Evolutionary conservation across 345 rosid species (phyloP).

Genomic region (Sonneratia alba): DNA sequence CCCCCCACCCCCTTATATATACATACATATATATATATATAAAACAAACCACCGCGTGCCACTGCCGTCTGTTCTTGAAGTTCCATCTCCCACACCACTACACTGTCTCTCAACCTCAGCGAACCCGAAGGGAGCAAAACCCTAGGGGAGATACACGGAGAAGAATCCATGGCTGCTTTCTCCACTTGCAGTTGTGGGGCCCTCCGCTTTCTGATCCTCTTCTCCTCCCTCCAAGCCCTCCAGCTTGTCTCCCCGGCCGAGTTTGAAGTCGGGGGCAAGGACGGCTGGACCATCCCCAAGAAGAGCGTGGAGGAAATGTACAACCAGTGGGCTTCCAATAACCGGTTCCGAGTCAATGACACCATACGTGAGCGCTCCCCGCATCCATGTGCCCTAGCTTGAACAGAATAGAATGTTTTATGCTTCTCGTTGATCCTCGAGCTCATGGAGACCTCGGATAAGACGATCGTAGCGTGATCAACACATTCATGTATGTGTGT

Average conservation of each 20-base stretch:
- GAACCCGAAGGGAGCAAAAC: neutral
- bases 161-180: conserved; percentile 13
- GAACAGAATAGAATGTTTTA: neutral
- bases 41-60: no score
- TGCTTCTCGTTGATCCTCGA: no score
- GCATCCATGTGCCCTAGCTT: neutral
- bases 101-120: neutral
- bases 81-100: neutral
- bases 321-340: conserved; percentile 71
- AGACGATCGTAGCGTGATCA: no score
- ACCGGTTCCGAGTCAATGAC: conserved; percentile 61
- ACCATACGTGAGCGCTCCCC: conserved; percentile 24
- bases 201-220: conserved; percentile 8
- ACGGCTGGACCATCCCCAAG: conserved; percentile 64
- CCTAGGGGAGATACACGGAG: neutral
- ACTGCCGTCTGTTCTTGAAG: neutral
- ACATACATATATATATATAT: no score
- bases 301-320: conserved; percentile 31
- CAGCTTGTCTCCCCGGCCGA: conserved; percentile 22
- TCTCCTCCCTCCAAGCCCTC: conserved; percentile 13
- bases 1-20: no score
- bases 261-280: conserved; percentile 49
- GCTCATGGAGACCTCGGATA: no score
- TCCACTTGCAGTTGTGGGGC: conserved; percentile 1
- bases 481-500: neutral